Evolutionary conservation across 306 rosid species (phyloP).

Genomic region (Quercus mongolica): DNA sequence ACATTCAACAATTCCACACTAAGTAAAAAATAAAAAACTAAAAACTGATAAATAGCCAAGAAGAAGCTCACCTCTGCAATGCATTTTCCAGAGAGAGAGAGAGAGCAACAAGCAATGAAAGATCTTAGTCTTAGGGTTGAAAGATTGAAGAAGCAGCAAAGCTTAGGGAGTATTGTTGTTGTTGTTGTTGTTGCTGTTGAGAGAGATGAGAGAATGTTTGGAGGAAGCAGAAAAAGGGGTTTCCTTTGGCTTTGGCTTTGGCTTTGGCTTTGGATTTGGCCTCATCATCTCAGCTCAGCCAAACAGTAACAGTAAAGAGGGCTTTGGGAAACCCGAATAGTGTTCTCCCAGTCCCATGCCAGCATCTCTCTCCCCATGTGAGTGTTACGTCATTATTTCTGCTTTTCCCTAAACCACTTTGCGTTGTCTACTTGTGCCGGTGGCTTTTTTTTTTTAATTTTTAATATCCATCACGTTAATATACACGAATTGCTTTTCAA

Average conservation of each 20-base stretch:
- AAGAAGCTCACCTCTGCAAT: slow-evolving; percentile 26
- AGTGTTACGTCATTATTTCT: slow-evolving; percentile 17
- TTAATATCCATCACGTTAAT: too few relatives aligned
- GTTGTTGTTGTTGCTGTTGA: not conserved
- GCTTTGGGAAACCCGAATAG: slow-evolving; percentile 37
- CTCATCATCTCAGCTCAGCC: slow-evolving; percentile 20
- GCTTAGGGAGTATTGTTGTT: not conserved
- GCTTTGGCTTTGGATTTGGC: not conserved
- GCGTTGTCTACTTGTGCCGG: slow-evolving; percentile 33
- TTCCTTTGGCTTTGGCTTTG: not conserved
- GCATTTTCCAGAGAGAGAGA: slow-evolving; percentile 15
- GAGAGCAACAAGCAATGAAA: slow-evolving; percentile 7
- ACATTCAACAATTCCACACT: slow-evolving; percentile 18
- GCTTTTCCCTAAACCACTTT: slow-evolving; percentile 28
- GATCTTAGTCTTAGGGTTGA: slow-evolving; percentile 35
- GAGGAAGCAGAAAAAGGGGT: not conserved
- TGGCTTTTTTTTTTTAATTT: too few relatives aligned
- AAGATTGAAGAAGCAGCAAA: slow-evolving; percentile 1
- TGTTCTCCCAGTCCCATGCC: not conserved
- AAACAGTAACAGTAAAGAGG: not conserved
- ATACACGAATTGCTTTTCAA: too few relatives aligned
- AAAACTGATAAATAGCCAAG: slow-evolving; percentile 15
- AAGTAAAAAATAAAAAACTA: not conserved
- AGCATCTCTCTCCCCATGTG: slow-evolving; percentile 41
- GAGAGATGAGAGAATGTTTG: not conserved